Evolutionary conservation across 2,329 filamentous ascomycete genomes (phyloP).

Genomic region (Cylindrodendrum hubeiense): DNA sequence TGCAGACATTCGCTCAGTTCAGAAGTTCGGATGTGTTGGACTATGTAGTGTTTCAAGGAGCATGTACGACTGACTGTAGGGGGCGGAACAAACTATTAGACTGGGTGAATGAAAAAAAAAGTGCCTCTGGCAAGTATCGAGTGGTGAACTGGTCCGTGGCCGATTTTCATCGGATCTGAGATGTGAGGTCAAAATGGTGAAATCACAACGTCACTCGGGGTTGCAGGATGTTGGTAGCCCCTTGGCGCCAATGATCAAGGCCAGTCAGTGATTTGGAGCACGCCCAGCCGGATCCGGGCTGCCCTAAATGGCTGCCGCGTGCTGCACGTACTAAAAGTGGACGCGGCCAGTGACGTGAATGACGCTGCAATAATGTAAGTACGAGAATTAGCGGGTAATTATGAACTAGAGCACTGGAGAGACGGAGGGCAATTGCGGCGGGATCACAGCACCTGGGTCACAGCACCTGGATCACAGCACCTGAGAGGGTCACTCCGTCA

Average conservation of each 20-base stretch:
- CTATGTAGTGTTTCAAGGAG: background rate
- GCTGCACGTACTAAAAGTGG: background rate
- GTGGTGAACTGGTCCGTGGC: background rate
- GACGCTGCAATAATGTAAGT: background rate
- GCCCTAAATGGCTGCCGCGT: background rate
- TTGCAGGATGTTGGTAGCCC: background rate
- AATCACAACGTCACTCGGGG: slow-evolving; percentile 5
- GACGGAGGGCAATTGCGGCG: background rate
- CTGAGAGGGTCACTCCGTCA: background rate
- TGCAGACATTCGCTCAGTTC: background rate
- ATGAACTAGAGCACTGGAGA: background rate
- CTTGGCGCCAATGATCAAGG: background rate
- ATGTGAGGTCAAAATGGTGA: background rate
- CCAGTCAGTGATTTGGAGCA: background rate
- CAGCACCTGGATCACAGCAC: background rate
- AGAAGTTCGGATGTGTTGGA: background rate
- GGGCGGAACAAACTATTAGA: background rate
- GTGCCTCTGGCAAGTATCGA: background rate
- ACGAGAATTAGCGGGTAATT: background rate
- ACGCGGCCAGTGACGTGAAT: background rate
- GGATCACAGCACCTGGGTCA: background rate
- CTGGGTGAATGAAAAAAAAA: background rate
- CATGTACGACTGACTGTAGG: background rate
- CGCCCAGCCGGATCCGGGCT: background rate
- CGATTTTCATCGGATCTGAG: background rate